Percentiles rank a stretch among this genome's conserved stretches.
These are phyloP conservation scores for Termitomyces sp. DNA, from an alignment of 768 basidiomycete genomes.

Conservation along the genomic window DNA sequence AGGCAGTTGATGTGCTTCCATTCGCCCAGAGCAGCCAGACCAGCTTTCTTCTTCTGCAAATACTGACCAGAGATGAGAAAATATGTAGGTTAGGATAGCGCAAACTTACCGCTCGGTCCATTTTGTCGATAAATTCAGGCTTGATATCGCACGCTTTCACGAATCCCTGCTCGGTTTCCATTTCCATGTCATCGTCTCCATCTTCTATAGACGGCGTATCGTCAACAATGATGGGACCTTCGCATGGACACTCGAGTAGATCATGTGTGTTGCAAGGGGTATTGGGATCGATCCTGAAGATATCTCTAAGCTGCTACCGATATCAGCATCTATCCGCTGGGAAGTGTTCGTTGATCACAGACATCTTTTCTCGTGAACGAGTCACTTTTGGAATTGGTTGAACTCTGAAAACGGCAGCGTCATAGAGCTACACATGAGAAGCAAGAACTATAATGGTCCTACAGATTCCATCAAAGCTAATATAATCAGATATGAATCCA, in stretches of 20 bases:
- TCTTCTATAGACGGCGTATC: slow-evolving; percentile 22
- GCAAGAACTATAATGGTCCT: slow-evolving; percentile 15
- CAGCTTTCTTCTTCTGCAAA: slow-evolving; percentile 62
- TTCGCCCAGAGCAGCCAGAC: slow-evolving; percentile 68
- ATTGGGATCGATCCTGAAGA: slow-evolving; percentile 81
- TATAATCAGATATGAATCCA: slow-evolving; percentile 1
- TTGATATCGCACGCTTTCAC: slow-evolving; percentile 63
- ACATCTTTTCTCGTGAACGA: slow-evolving; percentile 89
- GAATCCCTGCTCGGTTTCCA: slow-evolving; percentile 46
- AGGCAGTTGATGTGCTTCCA: slow-evolving; percentile 88
- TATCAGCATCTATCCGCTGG: slow-evolving; percentile 1
- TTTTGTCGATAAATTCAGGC: slow-evolving; percentile 37
- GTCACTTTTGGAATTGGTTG: slow-evolving; percentile 61
- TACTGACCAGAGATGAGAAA: slow-evolving; percentile 40
- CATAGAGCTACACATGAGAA: neutral
- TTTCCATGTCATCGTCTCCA: slow-evolving; percentile 21
- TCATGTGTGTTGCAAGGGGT: slow-evolving; percentile 93
- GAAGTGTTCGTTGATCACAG: slow-evolving; percentile 20
- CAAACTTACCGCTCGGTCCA: slow-evolving; percentile 49
- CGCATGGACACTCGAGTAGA: slow-evolving; percentile 78
- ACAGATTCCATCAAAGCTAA: slow-evolving; percentile 74
- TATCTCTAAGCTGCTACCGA: slow-evolving; percentile 70
- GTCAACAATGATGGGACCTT: slow-evolving; percentile 23
- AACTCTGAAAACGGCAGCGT: slow-evolving; percentile 24
- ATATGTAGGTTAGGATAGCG: neutral